Conservation (phyloP, 2,329 filamentous ascomycete genomes). For the Gyromitra esculenta region DNA sequence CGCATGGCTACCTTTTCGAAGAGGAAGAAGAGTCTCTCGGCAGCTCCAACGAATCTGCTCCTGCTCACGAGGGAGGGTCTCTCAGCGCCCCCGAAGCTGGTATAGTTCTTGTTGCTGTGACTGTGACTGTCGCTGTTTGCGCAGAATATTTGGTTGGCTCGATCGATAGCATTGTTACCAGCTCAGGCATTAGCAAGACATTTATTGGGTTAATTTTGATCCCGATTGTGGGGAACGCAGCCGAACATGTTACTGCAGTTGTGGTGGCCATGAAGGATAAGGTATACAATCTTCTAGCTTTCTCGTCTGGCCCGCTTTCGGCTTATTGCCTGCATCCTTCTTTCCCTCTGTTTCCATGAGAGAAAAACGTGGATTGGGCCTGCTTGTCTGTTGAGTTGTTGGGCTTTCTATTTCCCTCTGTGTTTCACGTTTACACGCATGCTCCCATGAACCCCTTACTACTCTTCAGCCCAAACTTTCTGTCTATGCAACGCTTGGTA, state of each 20-base stretch:
- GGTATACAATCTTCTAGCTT: constrained; percentile 65
- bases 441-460: background rate
- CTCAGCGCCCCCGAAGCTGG: constrained; percentile 62
- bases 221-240: constrained; percentile 81
- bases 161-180: constrained; percentile 75
- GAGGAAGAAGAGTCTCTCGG: constrained; percentile 57
- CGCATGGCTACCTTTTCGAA: constrained; percentile 78
- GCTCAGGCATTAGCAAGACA: constrained; percentile 77
- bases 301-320: constrained; percentile 1
- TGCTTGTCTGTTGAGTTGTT: background rate
- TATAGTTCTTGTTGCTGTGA: constrained; percentile 74
- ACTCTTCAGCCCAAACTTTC: background rate
- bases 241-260: constrained; percentile 82
- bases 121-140: constrained; percentile 75
- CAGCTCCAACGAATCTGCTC: background rate
- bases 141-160: constrained; percentile 81
- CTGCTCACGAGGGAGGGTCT: background rate
- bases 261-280: constrained; percentile 81
- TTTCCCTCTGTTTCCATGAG: background rate
- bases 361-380: background rate
- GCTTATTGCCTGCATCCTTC: background rate
- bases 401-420: background rate
- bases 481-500: background rate
- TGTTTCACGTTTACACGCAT: background rate
- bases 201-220: constrained; percentile 83